Evolutionary conservation across 371 early-diverging fungal genomes (phyloP), one percentile per base, ranked within the genome.

Genomic region (Rhizopus delemar): DNA sequence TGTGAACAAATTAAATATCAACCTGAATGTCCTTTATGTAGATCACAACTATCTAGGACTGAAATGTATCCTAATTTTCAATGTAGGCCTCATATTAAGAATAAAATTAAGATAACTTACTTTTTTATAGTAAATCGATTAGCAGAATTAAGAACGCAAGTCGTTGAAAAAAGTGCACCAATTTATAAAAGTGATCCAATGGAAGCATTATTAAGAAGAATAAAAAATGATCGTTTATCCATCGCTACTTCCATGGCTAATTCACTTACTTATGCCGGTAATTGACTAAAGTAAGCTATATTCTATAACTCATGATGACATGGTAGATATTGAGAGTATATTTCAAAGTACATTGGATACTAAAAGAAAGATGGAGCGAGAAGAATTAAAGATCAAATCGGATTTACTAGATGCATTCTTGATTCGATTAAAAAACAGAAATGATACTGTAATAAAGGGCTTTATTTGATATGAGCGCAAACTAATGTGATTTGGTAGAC

Each of bases 21-120:
- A 33, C 67, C 75, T 9, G 77, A 77, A 35, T 95, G 96, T 57
- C 96, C 96, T 0, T 71, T 82, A 0, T 95, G 96, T 65, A 66
- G 80, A 56, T 66, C 73, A 7, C 41, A 72, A 35, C 66, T 94
- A 12, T 70, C 63, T 13, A 60, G 73, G 45, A 80, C 82, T 57
- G 83, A 92, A 57, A 86, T 94, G 52, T 90, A 82, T 59, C 94
- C 94, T 28, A 95, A 94, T 70, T 92, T 91, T 62, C 70, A 81
- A 60, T 66, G 92, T 88, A 74, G 73, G 15, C 8, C 5, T 13
- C 43, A n/a, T 15, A 13, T 15, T 43, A 43, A 13, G 13, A 43
- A 43, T 15, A 43, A 43, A 39, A 39, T 12, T 39, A 8, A 2
- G n/a, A 43, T 5, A 11, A 15, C 5, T 15, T 43, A 15, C 8